phyloP scores from a whole-genome alignment of 495 filamentous ascomycete species.

The Aspergillus indologenus region DNA sequence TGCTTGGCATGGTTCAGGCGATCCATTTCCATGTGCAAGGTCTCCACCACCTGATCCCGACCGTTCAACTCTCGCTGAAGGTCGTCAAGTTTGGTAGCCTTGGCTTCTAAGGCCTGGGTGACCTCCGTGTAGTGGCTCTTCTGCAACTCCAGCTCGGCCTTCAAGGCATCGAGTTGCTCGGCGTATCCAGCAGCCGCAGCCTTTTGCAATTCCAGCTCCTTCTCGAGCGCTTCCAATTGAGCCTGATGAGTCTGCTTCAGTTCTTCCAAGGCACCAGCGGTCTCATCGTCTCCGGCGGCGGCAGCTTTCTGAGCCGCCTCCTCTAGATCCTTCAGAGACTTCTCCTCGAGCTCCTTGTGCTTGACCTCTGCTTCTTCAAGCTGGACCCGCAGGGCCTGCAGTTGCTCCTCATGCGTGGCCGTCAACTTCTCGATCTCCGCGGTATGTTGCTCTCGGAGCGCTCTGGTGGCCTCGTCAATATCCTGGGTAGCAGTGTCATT shows the following conservation, averaged over 20 bases:
- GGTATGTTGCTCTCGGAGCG: conserved; percentile 36
- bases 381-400: conserved; percentile 34
- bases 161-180: conserved; percentile 39
- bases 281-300: conserved; percentile 36
- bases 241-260: conserved; percentile 38
- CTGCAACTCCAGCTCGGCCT: conserved; percentile 38
- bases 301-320: conserved; percentile 37
- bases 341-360: conserved; percentile 41
- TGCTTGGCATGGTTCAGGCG: conserved; percentile 40
- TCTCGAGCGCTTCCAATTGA: conserved; percentile 38
- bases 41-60: conserved; percentile 42
- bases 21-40: conserved; percentile 42
- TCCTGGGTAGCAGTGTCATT: conserved; percentile 25
- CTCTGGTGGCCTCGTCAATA: conserved; percentile 24
- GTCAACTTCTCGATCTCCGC: conserved; percentile 39
- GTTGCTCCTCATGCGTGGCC: conserved; percentile 34
- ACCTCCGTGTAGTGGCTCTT: conserved; percentile 29
- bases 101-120: conserved; percentile 32
- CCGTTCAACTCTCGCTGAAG: conserved; percentile 41
- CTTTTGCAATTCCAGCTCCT: conserved; percentile 38
- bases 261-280: conserved; percentile 36
- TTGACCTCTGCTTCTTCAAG: conserved; percentile 40
- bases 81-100: conserved; percentile 36
- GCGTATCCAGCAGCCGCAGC: conserved; percentile 33
- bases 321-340: conserved; percentile 39